Base-by-base conservation (phyloP, 2,329 filamentous ascomycete species). In the Fusarium pseudoanthophilum region DNA sequence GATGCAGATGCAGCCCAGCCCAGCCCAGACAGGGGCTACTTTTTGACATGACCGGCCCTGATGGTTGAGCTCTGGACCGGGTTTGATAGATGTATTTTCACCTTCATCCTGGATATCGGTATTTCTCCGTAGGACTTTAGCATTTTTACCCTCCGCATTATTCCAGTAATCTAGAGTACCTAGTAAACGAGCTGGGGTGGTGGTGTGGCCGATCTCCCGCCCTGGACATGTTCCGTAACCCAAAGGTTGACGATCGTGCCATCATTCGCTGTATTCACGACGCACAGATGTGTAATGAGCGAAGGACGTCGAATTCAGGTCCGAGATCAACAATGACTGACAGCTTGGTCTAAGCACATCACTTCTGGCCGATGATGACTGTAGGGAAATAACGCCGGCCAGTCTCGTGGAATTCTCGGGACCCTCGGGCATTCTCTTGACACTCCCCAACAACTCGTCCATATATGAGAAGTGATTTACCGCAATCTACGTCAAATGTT, bases 191-290 rank as follows among this genome's bases (percentile, higher is more conserved):
- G 53, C 20, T 30, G 36, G 37, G 39, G 40, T 32, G 37, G 28
- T 61, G 55, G 57, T 62, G 55, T 77, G 70, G 73, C 37, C 60
- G 59, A 75, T 75, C 70, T 70, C 67, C 64, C 62, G 70, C 46
- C 40, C 30, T 39, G 42, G 32, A 65, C 24, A 30, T 57, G 34
- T 67, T 53, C 13, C 24, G 20, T 30, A 42, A 53, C 67, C 64
- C 53, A 52, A 49, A 51, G 39, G 21, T 39, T n/a, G 32, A 49
- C 37, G 28, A 66, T 32, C 34, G 37, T 40, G 39, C 24, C 24
- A 63, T 28, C 18, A 32, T 62, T 37, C 37, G n/a, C 55, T 15
- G 39, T 48, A 58, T 36, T 34, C 34, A 53, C 34, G 37, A 39
- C 51, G 51, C 34, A 53, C 51, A 39, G 51, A 53, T 53, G 34